These are phyloP conservation scores for Lasiosphaeria hispida DNA, from an alignment of 495 filamentous ascomycete species.

Conservation along the genomic window DNA sequence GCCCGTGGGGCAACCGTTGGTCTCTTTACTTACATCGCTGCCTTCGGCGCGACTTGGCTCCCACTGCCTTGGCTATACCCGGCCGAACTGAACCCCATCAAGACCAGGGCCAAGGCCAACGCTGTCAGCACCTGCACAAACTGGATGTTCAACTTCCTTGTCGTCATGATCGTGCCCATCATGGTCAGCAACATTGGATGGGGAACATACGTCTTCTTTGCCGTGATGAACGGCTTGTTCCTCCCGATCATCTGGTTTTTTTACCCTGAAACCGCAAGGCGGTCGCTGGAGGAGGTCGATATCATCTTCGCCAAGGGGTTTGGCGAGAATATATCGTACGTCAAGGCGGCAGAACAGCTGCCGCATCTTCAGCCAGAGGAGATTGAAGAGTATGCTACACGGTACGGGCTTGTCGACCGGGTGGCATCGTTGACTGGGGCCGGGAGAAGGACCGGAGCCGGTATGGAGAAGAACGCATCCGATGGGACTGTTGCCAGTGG, in stretches of 20 bases:
- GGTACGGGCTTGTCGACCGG: conserved; percentile 54
- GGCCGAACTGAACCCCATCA: conserved; percentile 70
- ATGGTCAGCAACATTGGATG: conserved; percentile 67
- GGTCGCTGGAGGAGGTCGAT: conserved; percentile 77
- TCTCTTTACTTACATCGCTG: conserved; percentile 75
- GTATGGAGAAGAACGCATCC: conserved; percentile 15
- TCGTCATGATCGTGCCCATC: conserved; percentile 79
- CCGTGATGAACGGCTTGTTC: conserved; percentile 65
- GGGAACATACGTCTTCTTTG: conserved; percentile 81
- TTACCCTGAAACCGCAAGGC: conserved; percentile 69
- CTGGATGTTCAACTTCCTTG: conserved; percentile 78
- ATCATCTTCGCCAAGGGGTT: conserved; percentile 76
- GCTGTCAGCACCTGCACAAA: conserved; percentile 73
- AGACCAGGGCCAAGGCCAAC: conserved; percentile 72
- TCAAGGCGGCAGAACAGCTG: conserved; percentile 66
- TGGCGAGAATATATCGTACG: conserved; percentile 71
- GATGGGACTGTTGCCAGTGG: neutral
- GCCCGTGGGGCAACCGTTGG: conserved; percentile 73
- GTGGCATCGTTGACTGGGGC: neutral
- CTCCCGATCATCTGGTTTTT: conserved; percentile 74
- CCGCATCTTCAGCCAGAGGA: conserved; percentile 62
- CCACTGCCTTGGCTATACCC: conserved; percentile 67
- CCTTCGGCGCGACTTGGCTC: conserved; percentile 74
- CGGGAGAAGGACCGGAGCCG: neutral
- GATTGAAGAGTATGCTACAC: conserved; percentile 59